Evolutionary conservation across 1,284 basidiomycete genomes (phyloP), one percentile per base, ranked within the genome.

Genomic region (Ustilago tritici): DNA sequence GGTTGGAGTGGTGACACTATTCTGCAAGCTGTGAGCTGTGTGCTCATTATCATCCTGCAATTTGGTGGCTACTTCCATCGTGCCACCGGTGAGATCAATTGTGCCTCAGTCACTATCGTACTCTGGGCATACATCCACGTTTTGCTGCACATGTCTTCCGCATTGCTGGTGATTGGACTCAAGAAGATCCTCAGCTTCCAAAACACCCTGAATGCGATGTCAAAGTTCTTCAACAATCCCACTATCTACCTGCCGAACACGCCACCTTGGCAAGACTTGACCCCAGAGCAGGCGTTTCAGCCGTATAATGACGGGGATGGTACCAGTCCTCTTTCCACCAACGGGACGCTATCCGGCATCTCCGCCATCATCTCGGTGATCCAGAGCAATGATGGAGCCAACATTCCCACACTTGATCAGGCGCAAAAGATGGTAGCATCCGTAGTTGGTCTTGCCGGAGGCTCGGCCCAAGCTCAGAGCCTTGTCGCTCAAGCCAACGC

Each of bases 1-100:
- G 76, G 76, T n/a, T 78, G 76, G 76, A 56, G 70, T 7, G 56
- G 52, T 11, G 50, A 67, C 17, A 78, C 76, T 3, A 53, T 78
- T 32, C 32, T 78, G 7, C 71, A 78, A 36, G 59, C 72, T 5
- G 65, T 38, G 2, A 64, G 60, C 52, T 62, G 63, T 34, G 66
- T 75, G 14, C 64, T 78, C 23, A 78, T 78, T 56, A 56, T 78
- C 32, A 46, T 74, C 34, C 67, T 78, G 7, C 67, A 70, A 10
- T 78, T 76, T 28, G 64, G 61, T 7, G 70, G 75, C 52, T 74
- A 77, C 57, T 77, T 72, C 35, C 75, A 70, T 32, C 67, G 72
- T 6, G 68, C 72, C 9, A 57, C 63, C 7, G 67, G 40, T 31
- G 36, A 59, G 46, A 62, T 77, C 60, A 70, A 77, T 17, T 36